These are phyloP conservation scores for Fistulinella prunicolor DNA, from an alignment of 768 basidiomycete genomes.

Conservation along the genomic window DNA sequence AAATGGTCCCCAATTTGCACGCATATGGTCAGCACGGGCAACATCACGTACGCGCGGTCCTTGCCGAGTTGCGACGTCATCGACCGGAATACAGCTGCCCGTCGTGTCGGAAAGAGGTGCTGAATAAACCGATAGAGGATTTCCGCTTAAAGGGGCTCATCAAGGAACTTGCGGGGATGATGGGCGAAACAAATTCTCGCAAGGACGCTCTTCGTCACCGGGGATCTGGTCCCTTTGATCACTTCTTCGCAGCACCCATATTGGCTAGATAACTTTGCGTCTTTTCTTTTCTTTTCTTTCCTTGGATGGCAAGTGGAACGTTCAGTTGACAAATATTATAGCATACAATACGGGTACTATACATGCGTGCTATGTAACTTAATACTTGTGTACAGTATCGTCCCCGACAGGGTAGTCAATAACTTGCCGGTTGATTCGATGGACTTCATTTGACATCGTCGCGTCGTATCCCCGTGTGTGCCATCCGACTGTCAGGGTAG, in stretches of 20 bases:
- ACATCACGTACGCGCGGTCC: conserved; percentile 17
- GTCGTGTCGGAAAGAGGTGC: conserved; percentile 53
- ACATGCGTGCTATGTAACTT: no score
- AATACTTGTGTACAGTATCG: no score
- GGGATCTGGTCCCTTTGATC: conserved; percentile 41
- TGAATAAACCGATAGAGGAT: conserved; percentile 52
- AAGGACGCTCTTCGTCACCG: not conserved
- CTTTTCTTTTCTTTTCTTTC: no score
- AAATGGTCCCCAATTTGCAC: conserved; percentile 22
- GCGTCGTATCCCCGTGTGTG: no score
- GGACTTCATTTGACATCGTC: no score
- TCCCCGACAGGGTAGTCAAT: no score
- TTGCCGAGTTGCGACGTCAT: conserved; percentile 25
- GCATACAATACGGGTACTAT: no score
- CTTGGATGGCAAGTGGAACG: no score
- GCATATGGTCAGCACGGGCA: conserved; percentile 14
- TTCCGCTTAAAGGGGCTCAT: conserved; percentile 61
- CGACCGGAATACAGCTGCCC: conserved; percentile 65
- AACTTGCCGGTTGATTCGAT: no score
- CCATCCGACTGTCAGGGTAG: no score
- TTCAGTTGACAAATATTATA: no score
- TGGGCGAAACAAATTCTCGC: conserved; percentile 46
- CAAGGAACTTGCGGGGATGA: conserved; percentile 44
- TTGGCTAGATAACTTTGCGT: no score
- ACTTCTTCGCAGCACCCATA: conserved; percentile 38